phyloP scores from a whole-genome alignment of 2,329 filamentous ascomycete genomes.

The Knoxdaviesia proteae region DNA sequence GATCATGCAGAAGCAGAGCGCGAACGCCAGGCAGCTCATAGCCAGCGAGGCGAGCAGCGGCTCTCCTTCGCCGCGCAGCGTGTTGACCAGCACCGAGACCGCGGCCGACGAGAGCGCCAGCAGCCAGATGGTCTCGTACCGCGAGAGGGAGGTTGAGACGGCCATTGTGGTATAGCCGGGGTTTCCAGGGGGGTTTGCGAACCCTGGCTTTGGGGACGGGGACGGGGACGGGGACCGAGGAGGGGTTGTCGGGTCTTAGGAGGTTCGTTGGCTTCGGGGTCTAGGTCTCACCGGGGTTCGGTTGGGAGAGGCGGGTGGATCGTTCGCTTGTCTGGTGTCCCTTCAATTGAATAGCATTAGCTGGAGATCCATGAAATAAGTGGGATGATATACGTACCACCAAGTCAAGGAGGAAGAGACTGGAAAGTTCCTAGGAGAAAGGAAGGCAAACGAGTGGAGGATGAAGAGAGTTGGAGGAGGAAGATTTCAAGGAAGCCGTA shows the following conservation, averaged over 20 bases:
- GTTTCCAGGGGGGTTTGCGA: not conserved
- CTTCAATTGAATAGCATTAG: too few relatives aligned
- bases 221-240: too few relatives aligned
- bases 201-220: not conserved
- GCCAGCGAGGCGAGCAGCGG: conserved; percentile 76
- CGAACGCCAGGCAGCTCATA: conserved; percentile 68
- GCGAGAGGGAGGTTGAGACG: conserved; percentile 21
- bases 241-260: too few relatives aligned
- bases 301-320: too few relatives aligned
- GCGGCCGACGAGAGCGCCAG: conserved; percentile 47
- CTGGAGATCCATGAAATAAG: too few relatives aligned
- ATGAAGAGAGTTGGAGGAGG: too few relatives aligned
- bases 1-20: conserved; percentile 66
- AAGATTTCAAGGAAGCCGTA: not conserved
- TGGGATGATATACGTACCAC: too few relatives aligned
- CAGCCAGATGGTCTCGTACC: conserved; percentile 30
- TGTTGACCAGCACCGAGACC: conserved; percentile 55
- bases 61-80: conserved; percentile 67
- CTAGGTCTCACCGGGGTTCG: too few relatives aligned
- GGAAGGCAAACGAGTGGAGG: not conserved
- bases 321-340: too few relatives aligned
- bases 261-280: too few relatives aligned
- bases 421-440: not conserved
- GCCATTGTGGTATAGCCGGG: conserved; percentile 9
- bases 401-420: too few relatives aligned